phyloP scores from a whole-genome alignment of 1,139 yeast species.

The Zygosaccharomyces sapae region DNA sequence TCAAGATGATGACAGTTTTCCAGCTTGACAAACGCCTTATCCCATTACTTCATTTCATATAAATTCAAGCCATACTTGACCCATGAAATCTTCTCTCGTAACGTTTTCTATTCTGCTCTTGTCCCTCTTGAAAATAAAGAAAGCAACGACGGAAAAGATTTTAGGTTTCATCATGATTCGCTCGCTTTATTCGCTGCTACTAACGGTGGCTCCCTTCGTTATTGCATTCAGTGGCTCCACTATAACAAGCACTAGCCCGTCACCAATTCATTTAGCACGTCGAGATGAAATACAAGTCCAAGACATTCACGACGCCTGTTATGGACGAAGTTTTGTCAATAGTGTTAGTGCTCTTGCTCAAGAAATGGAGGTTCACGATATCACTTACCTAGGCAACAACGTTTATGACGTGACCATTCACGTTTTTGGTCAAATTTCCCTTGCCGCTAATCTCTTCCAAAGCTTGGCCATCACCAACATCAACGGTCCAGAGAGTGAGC shows the following conservation, averaged over 20 bases:
- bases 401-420: conserved; percentile 31
- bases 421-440: conserved; percentile 25
- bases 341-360: conserved; percentile 21
- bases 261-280: background rate
- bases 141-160: background rate
- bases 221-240: background rate
- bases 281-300: background rate
- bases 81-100: too few relatives aligned
- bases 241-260: background rate
- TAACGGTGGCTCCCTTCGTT: background rate
- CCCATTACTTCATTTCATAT: too few relatives aligned
- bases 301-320: background rate
- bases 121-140: background rate
- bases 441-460: conserved; percentile 24
- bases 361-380: conserved; percentile 19
- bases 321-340: background rate
- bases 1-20: too few relatives aligned
- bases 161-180: background rate
- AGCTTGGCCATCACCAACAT: conserved; percentile 33
- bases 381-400: conserved; percentile 19
- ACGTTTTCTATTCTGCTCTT: background rate
- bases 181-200: background rate
- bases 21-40: too few relatives aligned
- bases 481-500: conserved; percentile 26
- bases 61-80: too few relatives aligned